Evolutionary conservation across 306 rosid genomes (phyloP), one percentile per base, ranked within the genome.

Genomic region (Mimosa pudica): DNA sequence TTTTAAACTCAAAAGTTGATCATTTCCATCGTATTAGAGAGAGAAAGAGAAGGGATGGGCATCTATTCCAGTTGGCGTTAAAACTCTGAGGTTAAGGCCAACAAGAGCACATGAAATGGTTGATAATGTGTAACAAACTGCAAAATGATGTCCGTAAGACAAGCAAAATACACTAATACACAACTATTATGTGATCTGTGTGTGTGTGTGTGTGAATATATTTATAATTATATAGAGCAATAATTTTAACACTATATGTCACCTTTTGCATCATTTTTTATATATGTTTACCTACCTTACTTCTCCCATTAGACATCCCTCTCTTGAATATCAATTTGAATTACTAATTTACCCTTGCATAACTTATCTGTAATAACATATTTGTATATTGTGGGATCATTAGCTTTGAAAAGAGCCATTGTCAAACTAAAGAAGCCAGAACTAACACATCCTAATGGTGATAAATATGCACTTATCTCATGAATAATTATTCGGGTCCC

Each of bases 281-380:
- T 60, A 63, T 51, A 79, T 47, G 72, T 78, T 41, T 78, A 68
- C 75, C 68, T 78, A 78, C 81, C 81, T 68, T 78, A 14, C 54
- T 78, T 54, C 67, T 78, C 14, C 45, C 55, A 32, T 17, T 16
- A 46, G 1, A 76, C 58, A 33, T 61, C 33, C 60, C 5, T 60
- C 32, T 16, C 35, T 78, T 38, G 48, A 38, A 45, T 70, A 3
- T 24, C 8, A 8, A 16, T 9, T 60, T 44, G 9, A 70, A 70
- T 62, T 70, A 79, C 71, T 44, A 33, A 33, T 32, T 36, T 33
- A 45, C 10, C 67, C 72, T 35, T 48, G 17, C n/a, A 63, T n/a
- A 33, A 33, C 77, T 46, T 52, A 75, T 75, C 64, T 6, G 33
- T 20, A 47, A 2, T 0, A 16, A 5, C 8, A 54, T 5, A 6